Conservation (phyloP, 2,329 filamentous ascomycete species). For the Balansia obtecta region DNA sequence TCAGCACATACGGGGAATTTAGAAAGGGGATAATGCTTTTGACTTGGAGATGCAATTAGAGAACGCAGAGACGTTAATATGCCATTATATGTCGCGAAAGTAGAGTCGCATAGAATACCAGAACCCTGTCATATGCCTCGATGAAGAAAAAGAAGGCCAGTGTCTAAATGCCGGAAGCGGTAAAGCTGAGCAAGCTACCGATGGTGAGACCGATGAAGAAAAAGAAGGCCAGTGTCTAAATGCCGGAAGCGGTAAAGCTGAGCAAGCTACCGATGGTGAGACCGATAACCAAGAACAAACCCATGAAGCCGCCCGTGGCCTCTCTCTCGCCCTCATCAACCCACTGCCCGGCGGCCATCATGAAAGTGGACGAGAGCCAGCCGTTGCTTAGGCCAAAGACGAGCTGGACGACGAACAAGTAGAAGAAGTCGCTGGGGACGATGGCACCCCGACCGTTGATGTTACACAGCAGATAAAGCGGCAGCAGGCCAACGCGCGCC, state of each 20-base stretch:
- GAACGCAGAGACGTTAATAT: not conserved
- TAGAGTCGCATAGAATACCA: not conserved
- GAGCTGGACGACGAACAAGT: slow-evolving; percentile 71
- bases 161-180: slow-evolving; percentile 35
- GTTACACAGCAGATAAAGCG: slow-evolving; percentile 85
- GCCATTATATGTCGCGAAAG: not conserved
- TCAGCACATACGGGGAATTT: not conserved
- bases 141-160: too few relatives aligned
- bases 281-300: slow-evolving; percentile 73
- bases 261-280: slow-evolving; percentile 75
- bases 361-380: slow-evolving; percentile 73
- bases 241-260: slow-evolving; percentile 61
- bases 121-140: not conserved
- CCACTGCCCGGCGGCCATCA: slow-evolving; percentile 80
- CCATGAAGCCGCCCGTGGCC: slow-evolving; percentile 90
- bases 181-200: slow-evolving; percentile 86
- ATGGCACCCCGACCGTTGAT: slow-evolving; percentile 62
- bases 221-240: slow-evolving; percentile 9
- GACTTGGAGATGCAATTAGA: not conserved
- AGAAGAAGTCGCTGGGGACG: slow-evolving; percentile 75
- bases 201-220: slow-evolving; percentile 67
- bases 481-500: slow-evolving; percentile 58
- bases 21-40: not conserved
- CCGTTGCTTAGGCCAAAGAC: slow-evolving; percentile 78
- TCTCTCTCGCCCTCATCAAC: slow-evolving; percentile 75